Base-by-base conservation (phyloP, 345 rosid species). In the Pistacia vera region DNA sequence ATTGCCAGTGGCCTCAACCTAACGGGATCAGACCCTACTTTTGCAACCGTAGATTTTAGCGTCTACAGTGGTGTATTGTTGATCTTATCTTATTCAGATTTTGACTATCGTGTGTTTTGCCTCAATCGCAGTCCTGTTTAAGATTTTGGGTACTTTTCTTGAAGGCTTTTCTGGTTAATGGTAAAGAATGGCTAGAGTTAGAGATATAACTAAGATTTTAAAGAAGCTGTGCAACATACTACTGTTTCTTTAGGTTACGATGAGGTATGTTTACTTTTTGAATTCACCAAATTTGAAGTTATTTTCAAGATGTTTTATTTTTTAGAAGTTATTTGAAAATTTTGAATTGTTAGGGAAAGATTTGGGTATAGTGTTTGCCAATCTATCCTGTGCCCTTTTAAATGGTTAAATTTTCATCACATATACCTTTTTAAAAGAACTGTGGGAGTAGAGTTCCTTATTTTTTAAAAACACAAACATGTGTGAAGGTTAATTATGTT, bases 121-220 rank as follows among this genome's bases (percentile, higher is more conserved):
- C 17, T 41, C 52, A 18, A 71, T 55, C 36, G 14, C 18, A 12
- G 44, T 25, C 55, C 22, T 2, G 28, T 60, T 46, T 25, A 72
- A 60, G 67, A 17, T 25, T 44, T 44, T 44, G 33, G 20, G 3
- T 58, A 25, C 14, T 70, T 55, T 49, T 68, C 17, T 18, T 35
- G 30, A 72, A 72, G 48, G 58, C 38, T 48, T 63, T 55, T 10
- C 61, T 18, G 36, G 66, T 56, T 20, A 18, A 36, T 13, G n/a
- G 20, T 63, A 61, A 62, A 71, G 63, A 63, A 93, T 92, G 97
- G 88, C 94, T 62, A 94, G 83, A 86, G 75, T 87, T 72, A 87
- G 90, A 81, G 98, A 92, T 63, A 85, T 94, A 66, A 90, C 89
- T 18, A 96, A 92, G 80, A 94, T 83, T 94, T 91, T 75, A 94